Conservation (phyloP, 768 basidiomycete genomes). For the Cyclocybe cylindracea region DNA sequence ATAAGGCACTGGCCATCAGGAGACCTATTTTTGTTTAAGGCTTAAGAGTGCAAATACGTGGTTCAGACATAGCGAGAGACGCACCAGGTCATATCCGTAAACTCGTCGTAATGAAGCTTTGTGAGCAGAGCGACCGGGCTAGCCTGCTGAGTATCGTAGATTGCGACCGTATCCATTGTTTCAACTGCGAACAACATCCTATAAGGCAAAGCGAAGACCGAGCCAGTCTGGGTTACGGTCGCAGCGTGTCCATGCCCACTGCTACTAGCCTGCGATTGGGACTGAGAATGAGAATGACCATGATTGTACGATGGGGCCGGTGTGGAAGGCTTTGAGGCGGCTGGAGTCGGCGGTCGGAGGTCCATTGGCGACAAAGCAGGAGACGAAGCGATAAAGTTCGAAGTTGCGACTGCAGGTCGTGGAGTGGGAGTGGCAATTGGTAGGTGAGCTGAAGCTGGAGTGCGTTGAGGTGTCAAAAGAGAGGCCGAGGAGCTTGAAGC, state of each 20-base stretch:
- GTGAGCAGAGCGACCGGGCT: constrained; percentile 89
- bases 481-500: constrained; percentile 8
- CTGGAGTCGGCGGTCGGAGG: constrained; percentile 61
- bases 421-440: constrained; percentile 53
- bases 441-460: constrained; percentile 27
- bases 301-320: constrained; percentile 35
- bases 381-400: constrained; percentile 31
- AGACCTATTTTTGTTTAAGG: constrained; percentile 59
- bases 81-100: constrained; percentile 95
- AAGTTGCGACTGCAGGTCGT: constrained; percentile 34
- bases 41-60: constrained; percentile 3
- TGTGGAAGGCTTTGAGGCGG: constrained; percentile 54
- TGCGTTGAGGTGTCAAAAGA: constrained; percentile 34
- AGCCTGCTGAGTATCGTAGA: constrained; percentile 97
- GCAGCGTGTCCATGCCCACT: constrained; percentile 4
- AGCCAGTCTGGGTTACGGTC: constrained; percentile 38
- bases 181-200: constrained; percentile 94
- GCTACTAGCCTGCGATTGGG: constrained; percentile 18
- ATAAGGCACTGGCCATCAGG: constrained; percentile 93
- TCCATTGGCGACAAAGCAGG: constrained; percentile 60
- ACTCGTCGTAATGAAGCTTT: constrained; percentile 96
- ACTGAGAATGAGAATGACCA: constrained; percentile 5
- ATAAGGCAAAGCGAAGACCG: constrained; percentile 89
- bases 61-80: constrained; percentile 23
- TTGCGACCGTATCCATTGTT: constrained; percentile 92